Evolutionary conservation across 768 basidiomycete species (phyloP).

Genomic region (Trametes cingulata): DNA sequence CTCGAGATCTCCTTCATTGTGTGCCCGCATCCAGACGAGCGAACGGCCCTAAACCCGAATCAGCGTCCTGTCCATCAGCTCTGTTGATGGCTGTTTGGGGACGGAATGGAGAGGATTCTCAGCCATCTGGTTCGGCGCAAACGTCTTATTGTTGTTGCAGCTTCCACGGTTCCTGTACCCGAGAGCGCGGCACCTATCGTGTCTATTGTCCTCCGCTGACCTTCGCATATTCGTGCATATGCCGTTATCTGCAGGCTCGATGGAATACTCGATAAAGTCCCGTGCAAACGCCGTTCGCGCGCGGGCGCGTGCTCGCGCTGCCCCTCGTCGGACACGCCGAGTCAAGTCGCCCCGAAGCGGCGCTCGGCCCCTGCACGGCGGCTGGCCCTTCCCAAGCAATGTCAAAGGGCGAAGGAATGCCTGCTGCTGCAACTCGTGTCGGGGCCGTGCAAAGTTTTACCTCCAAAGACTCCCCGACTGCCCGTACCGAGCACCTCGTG

Average conservation of each 20-base stretch:
- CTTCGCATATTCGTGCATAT: constrained; percentile 25
- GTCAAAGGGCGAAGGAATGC: constrained; percentile 12
- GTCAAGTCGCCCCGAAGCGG: constrained; percentile 20
- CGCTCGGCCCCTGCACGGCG: neutral
- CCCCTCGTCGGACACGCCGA: constrained; percentile 25
- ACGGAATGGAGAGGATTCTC: constrained; percentile 27
- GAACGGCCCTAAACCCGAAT: constrained; percentile 28
- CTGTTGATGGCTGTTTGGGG: constrained; percentile 24
- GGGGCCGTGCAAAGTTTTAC: constrained; percentile 1
- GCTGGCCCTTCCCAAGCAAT: constrained; percentile 4
- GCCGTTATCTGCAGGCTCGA: constrained; percentile 27
- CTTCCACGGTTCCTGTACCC: constrained; percentile 23
- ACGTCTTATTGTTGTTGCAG: constrained; percentile 27
- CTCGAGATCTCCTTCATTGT: constrained; percentile 28
- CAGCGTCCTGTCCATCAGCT: constrained; percentile 13
- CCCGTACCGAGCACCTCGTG: constrained; percentile 21
- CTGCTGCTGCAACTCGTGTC: neutral
- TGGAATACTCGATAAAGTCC: constrained; percentile 26
- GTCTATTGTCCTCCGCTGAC: constrained; percentile 26
- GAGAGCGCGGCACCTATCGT: constrained; percentile 26
- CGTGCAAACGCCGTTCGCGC: constrained; percentile 24
- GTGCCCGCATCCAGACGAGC: constrained; percentile 18
- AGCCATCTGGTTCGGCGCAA: constrained; percentile 21
- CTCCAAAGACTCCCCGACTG: constrained; percentile 10
- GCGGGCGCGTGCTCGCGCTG: constrained; percentile 19